Evolutionary conservation across 192 early-diverging fungal genomes (phyloP).

Genomic region (Powellomyces hirtus): DNA sequence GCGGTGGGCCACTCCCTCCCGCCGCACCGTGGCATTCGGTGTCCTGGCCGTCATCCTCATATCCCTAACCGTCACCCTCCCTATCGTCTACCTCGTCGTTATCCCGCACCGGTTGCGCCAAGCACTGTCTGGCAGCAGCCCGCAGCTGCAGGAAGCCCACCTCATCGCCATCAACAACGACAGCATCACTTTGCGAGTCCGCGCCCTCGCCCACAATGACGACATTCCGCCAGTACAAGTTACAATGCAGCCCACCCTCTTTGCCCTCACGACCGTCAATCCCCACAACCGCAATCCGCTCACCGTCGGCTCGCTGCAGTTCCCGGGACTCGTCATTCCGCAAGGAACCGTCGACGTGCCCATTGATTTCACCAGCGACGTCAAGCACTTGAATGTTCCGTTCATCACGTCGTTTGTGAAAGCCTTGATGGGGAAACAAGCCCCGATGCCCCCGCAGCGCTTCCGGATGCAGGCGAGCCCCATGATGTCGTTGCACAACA

Average conservation of each 20-base stretch:
- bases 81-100: slow-evolving; percentile 5
- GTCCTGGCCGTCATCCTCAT: background rate
- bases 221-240: slow-evolving; percentile 22
- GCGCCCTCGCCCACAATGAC: slow-evolving; percentile 14
- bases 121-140: slow-evolving; percentile 1
- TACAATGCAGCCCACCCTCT: slow-evolving; percentile 17
- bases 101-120: slow-evolving; percentile 19
- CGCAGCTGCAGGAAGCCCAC: background rate
- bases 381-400: slow-evolving; percentile 14
- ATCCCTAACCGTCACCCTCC: background rate
- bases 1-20: too few species aligned
- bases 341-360: slow-evolving; percentile 4
- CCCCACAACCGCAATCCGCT: too few species aligned
- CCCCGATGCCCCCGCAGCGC: slow-evolving; percentile 2
- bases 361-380: slow-evolving; percentile 11
- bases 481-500: slow-evolving; percentile 3
- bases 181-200: background rate
- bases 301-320: slow-evolving; percentile 25
- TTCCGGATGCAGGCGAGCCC: slow-evolving; percentile 22
- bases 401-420: slow-evolving; percentile 2
- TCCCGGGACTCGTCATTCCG: slow-evolving; percentile 16
- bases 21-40: background rate
- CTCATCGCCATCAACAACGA: background rate
- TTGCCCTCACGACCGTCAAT: background rate
- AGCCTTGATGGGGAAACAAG: background rate